Evolutionary conservation across 2,329 filamentous ascomycete species (phyloP).

Genomic region (Calonectria honghensis): DNA sequence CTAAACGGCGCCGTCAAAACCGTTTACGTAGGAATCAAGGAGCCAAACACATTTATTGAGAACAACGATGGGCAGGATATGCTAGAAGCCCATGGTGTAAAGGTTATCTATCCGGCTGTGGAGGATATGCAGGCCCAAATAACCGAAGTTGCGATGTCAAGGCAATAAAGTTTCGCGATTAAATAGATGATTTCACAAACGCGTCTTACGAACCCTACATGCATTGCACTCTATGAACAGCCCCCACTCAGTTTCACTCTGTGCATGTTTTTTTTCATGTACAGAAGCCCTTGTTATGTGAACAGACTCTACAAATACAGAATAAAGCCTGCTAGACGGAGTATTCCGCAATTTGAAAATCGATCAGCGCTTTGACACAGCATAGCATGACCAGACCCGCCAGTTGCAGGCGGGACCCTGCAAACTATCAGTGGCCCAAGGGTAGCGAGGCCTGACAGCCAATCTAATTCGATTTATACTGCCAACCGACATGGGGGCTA

Average conservation of each 20-base stretch:
- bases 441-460: neutral
- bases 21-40: conserved; percentile 63
- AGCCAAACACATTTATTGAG: conserved; percentile 61
- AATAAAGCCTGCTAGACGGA: neutral
- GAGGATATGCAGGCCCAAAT: conserved; percentile 72
- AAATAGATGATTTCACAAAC: neutral
- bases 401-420: neutral
- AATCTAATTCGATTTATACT: neutral
- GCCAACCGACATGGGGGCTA: neutral
- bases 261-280: too few relatives aligned
- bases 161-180: conserved; percentile 65
- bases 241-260: neutral
- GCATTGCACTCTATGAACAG: neutral
- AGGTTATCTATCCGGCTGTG: conserved; percentile 58
- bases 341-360: neutral
- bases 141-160: conserved; percentile 75
- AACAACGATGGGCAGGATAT: conserved; percentile 56
- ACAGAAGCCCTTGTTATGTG: neutral
- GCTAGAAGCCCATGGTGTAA: conserved; percentile 52
- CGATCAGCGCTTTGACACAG: neutral
- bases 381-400: neutral
- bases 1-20: conserved; percentile 58
- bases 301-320: neutral
- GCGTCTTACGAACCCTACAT: too few relatives aligned
- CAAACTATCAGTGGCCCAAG: neutral